These are phyloP conservation scores for Fusarium sp. DNA, from an alignment of 2,329 filamentous ascomycete genomes.

Conservation along the genomic window DNA sequence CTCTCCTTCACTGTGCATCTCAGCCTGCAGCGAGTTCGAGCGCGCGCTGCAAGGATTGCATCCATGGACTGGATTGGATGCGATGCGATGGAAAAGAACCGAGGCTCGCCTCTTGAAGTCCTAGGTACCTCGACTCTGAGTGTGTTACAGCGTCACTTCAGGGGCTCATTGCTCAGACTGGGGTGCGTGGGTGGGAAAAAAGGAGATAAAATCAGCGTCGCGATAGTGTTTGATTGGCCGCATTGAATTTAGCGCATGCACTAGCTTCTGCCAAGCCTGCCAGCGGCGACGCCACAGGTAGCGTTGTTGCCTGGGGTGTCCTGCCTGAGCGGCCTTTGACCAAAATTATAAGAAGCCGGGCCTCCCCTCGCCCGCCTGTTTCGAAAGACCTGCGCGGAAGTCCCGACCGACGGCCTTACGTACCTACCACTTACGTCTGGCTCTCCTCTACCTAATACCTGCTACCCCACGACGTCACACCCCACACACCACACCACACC, in stretches of 20 bases:
- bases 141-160: conserved; percentile 52
- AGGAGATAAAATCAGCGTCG: conserved; percentile 52
- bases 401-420: conserved; percentile 64
- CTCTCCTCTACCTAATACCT: conserved; percentile 49
- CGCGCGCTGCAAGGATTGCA: background rate
- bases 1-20: conserved; percentile 12
- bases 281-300: conserved; percentile 55
- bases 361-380: conserved; percentile 62
- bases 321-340: conserved; percentile 48
- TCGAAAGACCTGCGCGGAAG: conserved; percentile 61
- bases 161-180: conserved; percentile 48
- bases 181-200: conserved; percentile 46
- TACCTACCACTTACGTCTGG: conserved; percentile 58
- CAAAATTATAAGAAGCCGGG: conserved; percentile 65
- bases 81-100: background rate
- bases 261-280: conserved; percentile 51
- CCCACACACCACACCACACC: conserved; percentile 41
- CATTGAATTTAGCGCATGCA: conserved; percentile 45
- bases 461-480: conserved; percentile 46
- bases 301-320: conserved; percentile 55
- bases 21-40: conserved; percentile 13
- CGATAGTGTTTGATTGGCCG: conserved; percentile 51
- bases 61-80: conserved; percentile 1
- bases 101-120: conserved; percentile 22
- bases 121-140: conserved; percentile 36